Evolutionary conservation across 768 basidiomycete species (phyloP).

Genomic region (Lentinula raphanica): DNA sequence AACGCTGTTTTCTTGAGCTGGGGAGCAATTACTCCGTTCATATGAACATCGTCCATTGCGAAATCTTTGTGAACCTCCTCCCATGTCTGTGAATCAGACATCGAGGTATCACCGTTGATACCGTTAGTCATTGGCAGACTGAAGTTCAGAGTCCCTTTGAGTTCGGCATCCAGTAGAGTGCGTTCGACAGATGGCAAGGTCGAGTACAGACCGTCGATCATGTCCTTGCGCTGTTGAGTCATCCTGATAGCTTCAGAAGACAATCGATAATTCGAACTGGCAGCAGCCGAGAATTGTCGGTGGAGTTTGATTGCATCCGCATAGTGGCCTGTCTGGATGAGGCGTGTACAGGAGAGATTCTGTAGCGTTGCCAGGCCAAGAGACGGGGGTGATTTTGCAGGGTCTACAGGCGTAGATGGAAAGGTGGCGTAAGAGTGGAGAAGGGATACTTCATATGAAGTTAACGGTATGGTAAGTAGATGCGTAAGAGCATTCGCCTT

Average conservation of each 20-base stretch:
- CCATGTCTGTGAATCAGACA: conserved; percentile 56
- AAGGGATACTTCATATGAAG: conserved; percentile 55
- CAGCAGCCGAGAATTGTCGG: conserved; percentile 39
- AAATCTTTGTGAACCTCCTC: conserved; percentile 34
- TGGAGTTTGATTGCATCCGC: conserved; percentile 74
- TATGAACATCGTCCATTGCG: conserved; percentile 11
- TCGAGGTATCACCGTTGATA: conserved; percentile 15
- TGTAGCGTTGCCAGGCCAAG: conserved; percentile 56
- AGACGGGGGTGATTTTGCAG: conserved; percentile 41
- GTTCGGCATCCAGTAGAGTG: conserved; percentile 53
- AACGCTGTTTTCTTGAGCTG: conserved; percentile 11
- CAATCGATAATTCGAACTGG: conserved; percentile 17
- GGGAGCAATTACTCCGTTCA: conserved; percentile 12
- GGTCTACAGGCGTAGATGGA: conserved; percentile 22
- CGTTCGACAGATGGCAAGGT: conserved; percentile 62
- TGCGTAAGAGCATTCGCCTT: conserved; percentile 52
- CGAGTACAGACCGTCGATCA: conserved; percentile 65
- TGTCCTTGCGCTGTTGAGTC: conserved; percentile 52
- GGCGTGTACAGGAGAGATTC: conserved; percentile 73
- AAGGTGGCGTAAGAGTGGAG: conserved; percentile 51
- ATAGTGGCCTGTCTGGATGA: conserved; percentile 68
- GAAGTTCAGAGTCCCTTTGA: conserved; percentile 26
- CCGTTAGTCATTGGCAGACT: background rate
- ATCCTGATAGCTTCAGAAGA: conserved; percentile 34
- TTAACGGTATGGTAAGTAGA: conserved; percentile 62